Evolutionary conservation across 2,329 filamentous ascomycete species (phyloP), one percentile per base, ranked within the genome.

Genomic region (Chrysoporthe puriensis): DNA sequence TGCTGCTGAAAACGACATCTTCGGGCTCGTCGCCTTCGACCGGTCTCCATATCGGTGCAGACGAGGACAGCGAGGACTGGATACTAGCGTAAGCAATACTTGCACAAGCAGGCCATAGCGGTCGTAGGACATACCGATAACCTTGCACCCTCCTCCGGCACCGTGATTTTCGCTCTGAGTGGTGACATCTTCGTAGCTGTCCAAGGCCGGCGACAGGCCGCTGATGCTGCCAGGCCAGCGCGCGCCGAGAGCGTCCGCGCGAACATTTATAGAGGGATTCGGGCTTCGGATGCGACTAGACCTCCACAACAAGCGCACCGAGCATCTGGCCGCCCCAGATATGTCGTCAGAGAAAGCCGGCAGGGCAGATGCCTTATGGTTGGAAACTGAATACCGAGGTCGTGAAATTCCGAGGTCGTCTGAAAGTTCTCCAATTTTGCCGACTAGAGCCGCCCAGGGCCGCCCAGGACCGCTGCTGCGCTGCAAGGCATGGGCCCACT

Each of bases 1-100:
- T 86, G 76, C 89, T 93, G 79, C 89, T 89, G 85, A 99, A 99
- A 69, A 97, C 84, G 73, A 99, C 96, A 87, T 99, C 96, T 77
- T 97, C 90, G 70, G 90, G 84, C 64, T 94, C 90, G 79, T 97
- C 93, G 68, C 82, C 86, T 34, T 85, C 84, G 64, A 86, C 83
- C 73, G 91, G 86, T 75, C 84, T 87, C 62, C 62, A 70, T 32
- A 68, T 66, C n/a, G 18, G 4, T 60, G 59, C 54, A 4, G 61
- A 48, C 18, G 59, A 67, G 4, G 60, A 68, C 50, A 68, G 26
- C 0, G 66, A 63, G 50, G 66, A 48, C 57, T 56, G 18, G 13
- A 58, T 21, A 46, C 56, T 66, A 50, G 7, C 9, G 72, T 73
- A 0, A 58, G 44, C n/a, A 46, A 69, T 50, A 32, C 62, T 70